Percentiles rank a stretch among this genome's conserved stretches.
phyloP scores from a whole-genome alignment of 345 rosid genomes.

The Punica granatum region DNA sequence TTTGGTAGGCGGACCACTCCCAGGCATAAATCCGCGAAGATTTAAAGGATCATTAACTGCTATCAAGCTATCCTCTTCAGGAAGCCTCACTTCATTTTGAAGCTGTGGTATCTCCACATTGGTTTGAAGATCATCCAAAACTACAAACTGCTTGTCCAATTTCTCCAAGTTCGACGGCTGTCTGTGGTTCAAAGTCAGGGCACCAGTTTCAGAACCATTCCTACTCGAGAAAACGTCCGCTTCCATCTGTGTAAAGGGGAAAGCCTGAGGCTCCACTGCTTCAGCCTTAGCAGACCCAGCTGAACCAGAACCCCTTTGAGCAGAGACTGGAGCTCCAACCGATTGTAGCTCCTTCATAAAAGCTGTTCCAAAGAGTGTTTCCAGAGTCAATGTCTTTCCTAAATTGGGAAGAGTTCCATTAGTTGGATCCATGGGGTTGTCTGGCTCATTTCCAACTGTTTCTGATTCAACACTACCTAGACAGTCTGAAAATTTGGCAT shows the following conservation, averaged over 20 bases:
- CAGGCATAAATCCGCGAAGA: conserved; percentile 26
- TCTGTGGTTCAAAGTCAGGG: conserved; percentile 32
- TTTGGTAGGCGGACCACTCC: conserved; percentile 32
- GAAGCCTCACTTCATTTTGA: conserved; percentile 33
- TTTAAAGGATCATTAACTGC: conserved; percentile 26
- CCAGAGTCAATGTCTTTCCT: conserved; percentile 76
- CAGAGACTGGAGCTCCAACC: conserved; percentile 51
- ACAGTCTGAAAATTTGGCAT: conserved; percentile 17
- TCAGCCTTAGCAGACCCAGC: conserved; percentile 33
- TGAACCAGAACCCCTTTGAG: conserved; percentile 20
- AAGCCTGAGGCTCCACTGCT: conserved; percentile 32
- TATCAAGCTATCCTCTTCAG: conserved; percentile 51
- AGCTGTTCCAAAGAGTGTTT: conserved; percentile 87
- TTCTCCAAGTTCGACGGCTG: conserved; percentile 32
- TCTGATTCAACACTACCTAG: conserved; percentile 15
- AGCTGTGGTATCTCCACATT: conserved; percentile 33
- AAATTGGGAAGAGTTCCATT: conserved; percentile 22
- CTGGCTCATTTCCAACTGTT: conserved; percentile 11
- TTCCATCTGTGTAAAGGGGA: conserved; percentile 13
- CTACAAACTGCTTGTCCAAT: conserved; percentile 32
- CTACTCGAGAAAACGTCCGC: conserved; percentile 18
- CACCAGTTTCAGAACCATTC: conserved; percentile 18
- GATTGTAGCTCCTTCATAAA: conserved; percentile 92
- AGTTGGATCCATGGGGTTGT: conserved; percentile 31
- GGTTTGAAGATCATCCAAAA: conserved; percentile 35